Conservation (phyloP, 345 rosid species). For the Eucalyptus leucophloia region DNA sequence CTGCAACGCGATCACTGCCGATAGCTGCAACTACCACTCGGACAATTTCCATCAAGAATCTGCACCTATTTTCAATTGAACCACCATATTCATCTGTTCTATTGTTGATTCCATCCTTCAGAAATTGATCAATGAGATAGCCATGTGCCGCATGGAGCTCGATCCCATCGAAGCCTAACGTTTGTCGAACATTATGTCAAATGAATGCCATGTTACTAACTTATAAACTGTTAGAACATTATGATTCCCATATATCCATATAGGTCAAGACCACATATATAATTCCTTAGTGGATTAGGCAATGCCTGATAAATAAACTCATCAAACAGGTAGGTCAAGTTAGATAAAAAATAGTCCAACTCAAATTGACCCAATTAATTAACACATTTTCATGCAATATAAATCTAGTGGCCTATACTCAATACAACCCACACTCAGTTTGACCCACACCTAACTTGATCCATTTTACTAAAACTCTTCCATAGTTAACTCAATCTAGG, state of each 20-base stretch:
- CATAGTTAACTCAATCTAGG: neutral
- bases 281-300: neutral
- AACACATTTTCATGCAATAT: neutral
- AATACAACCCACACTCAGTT: too few species aligned
- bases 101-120: neutral
- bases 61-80: neutral
- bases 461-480: neutral
- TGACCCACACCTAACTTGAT: neutral
- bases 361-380: neutral
- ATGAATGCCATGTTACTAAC: neutral
- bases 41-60: neutral
- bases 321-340: neutral
- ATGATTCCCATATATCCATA: neutral
- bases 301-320: neutral
- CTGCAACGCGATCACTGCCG: neutral
- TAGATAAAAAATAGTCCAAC: neutral
- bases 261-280: neutral
- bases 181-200: neutral
- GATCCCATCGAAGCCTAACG: neutral
- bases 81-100: neutral
- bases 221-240: neutral
- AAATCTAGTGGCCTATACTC: neutral
- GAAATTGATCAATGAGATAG: neutral
- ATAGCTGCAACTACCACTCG: neutral
- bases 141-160: constrained; percentile 2